Evolutionary conservation across 2,329 filamentous ascomycete species (phyloP).

Genomic region (Hypoxylon sp.): DNA sequence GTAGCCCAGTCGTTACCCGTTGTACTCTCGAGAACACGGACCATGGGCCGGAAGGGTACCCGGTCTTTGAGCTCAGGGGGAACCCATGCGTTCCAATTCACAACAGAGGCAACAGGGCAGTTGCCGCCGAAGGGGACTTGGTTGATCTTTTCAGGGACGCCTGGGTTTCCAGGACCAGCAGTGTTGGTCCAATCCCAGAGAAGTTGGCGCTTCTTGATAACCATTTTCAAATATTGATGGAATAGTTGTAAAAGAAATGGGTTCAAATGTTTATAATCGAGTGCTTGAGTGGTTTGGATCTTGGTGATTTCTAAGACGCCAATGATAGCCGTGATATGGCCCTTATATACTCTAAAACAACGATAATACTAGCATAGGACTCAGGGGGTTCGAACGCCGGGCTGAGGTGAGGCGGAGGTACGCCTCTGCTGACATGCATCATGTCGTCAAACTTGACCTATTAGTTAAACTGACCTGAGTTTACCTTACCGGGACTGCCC

Average conservation of each 20-base stretch:
- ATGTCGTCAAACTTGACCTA: background rate
- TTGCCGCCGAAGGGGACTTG: constrained; percentile 52
- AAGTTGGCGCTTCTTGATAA: constrained; percentile 56
- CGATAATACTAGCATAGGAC: background rate
- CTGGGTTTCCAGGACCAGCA: constrained; percentile 43
- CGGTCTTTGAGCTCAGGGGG: constrained; percentile 50
- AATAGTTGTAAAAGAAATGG: constrained; percentile 1
- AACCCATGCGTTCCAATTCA: constrained; percentile 49
- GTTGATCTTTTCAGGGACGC: constrained; percentile 54
- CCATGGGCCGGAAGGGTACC: constrained; percentile 60
- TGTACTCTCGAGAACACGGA: constrained; percentile 56
- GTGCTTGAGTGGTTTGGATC: constrained; percentile 8
- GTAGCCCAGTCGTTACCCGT: constrained; percentile 56
- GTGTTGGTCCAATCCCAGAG: constrained; percentile 61
- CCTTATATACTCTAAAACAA: constrained; percentile 15
- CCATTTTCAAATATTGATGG: constrained; percentile 39
- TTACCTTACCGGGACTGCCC: background rate
- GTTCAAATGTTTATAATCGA: background rate
- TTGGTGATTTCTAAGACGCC: background rate
- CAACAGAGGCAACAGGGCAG: constrained; percentile 52
- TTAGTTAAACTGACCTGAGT: background rate
- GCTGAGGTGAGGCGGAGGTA: constrained; percentile 30
- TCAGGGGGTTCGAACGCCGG: background rate
- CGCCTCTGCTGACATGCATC: constrained; percentile 20
- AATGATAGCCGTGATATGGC: background rate